Percentiles rank a stretch among this genome's conserved stretches.
These are phyloP conservation scores for Ilyonectria robusta DNA, from an alignment of 2,329 filamentous ascomycete genomes.

Conservation along the genomic window DNA sequence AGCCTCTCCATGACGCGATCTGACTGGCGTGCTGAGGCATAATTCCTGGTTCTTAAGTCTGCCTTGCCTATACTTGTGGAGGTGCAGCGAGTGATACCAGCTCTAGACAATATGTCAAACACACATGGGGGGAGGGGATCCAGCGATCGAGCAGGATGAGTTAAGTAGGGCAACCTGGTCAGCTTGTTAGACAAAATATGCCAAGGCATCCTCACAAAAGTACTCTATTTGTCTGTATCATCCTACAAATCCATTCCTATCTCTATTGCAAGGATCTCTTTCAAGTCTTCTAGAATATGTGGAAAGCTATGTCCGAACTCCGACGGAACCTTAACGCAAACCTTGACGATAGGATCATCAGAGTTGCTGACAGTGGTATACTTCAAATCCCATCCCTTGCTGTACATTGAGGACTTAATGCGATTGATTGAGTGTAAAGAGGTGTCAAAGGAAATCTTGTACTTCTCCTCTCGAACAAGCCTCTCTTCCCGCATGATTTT, in stretches of 20 bases:
- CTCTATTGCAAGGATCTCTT: background rate
- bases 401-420: background rate
- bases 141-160: too few species aligned
- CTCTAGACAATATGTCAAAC: too few species aligned
- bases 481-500: background rate
- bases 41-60: too few species aligned
- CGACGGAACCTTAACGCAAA: background rate
- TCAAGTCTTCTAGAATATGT: background rate
- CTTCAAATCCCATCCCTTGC: conserved; percentile 20
- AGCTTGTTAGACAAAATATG: background rate
- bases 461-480: conserved; percentile 10
- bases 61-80: too few species aligned
- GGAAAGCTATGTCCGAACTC: background rate
- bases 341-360: conserved; percentile 5
- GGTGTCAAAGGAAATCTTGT: conserved; percentile 12
- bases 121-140: too few species aligned
- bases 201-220: background rate
- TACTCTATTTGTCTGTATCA: background rate
- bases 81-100: too few species aligned
- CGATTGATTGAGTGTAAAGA: conserved; percentile 5
- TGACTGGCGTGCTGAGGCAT: too few species aligned
- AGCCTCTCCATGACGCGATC: too few species aligned
- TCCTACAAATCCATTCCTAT: background rate
- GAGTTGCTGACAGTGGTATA: conserved; percentile 11
- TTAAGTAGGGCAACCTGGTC: too few species aligned